A percentile compares a stretch with the other conserved stretches of the same genome.
phyloP scores from a whole-genome alignment of 225 moss, liverwort and hornwort species.

The Antitrichia curtipendula region DNA sequence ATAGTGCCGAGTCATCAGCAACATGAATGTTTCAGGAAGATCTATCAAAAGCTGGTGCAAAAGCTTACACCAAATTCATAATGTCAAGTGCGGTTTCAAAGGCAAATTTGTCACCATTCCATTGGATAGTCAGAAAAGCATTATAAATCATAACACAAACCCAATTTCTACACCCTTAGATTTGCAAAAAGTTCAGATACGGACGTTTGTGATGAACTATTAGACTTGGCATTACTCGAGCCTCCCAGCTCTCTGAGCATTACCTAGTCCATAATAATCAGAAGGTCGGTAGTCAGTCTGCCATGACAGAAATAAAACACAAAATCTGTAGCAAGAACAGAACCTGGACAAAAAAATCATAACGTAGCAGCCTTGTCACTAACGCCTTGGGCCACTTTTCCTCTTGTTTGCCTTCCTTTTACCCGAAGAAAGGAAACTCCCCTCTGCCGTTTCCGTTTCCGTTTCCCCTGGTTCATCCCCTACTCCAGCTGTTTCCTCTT shows the following conservation, averaged over 20 bases:
- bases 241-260: no score
- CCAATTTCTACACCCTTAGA: no score
- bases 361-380: neutral
- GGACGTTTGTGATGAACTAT: no score
- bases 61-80: neutral
- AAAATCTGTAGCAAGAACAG: neutral
- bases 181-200: no score
- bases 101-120: no score
- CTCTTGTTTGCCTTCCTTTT: conserved; percentile 4
- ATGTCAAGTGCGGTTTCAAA: no score
- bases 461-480: neutral
- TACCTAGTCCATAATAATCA: neutral
- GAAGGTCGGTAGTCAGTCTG: neutral
- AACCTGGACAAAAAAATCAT: neutral
- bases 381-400: neutral
- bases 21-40: neutral
- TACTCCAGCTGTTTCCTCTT: neutral
- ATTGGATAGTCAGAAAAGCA: no score
- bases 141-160: no score
- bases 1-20: neutral
- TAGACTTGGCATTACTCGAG: no score
- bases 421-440: neutral
- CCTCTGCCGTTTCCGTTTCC: neutral
- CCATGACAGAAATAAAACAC: neutral
- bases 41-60: neutral